Percentiles rank a stretch among this genome's conserved stretches.
Evolutionary conservation across 148 eudicot species (phyloP).

Genomic region (Tetragonia tetragonoides): DNA sequence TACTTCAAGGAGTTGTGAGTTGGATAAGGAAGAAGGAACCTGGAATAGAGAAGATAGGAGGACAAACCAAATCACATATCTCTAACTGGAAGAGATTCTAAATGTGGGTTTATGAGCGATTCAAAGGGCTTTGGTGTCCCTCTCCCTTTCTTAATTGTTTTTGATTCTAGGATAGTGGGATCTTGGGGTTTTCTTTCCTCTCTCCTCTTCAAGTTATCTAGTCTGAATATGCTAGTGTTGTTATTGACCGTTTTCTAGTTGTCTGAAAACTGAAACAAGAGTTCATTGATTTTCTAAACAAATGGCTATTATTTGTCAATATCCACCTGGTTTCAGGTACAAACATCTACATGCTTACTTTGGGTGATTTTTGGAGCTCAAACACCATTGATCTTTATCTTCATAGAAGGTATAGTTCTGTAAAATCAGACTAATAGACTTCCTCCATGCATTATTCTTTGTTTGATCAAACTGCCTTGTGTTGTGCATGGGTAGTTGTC

Average conservation of each 20-base stretch:
- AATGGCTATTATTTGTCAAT: neutral
- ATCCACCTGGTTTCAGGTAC: constrained; percentile 53
- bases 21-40: neutral
- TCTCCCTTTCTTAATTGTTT: neutral
- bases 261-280: neutral
- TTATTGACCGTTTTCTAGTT: neutral
- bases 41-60: neutral
- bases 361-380: constrained; percentile 95
- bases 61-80: neutral
- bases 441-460: constrained; percentile 5
- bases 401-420: constrained; percentile 66
- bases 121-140: neutral
- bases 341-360: constrained; percentile 66
- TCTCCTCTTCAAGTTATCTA: neutral
- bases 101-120: neutral
- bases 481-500: neutral
- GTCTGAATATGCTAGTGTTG: neutral
- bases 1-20: neutral
- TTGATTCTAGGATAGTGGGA: neutral
- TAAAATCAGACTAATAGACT: neutral
- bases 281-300: neutral
- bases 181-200: neutral
- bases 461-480: neutral
- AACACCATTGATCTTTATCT: constrained; percentile 89
- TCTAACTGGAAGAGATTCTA: neutral